Evolutionary conservation across 352 stramenopile genomes (phyloP).

Genomic region (Pythium chondricola): DNA sequence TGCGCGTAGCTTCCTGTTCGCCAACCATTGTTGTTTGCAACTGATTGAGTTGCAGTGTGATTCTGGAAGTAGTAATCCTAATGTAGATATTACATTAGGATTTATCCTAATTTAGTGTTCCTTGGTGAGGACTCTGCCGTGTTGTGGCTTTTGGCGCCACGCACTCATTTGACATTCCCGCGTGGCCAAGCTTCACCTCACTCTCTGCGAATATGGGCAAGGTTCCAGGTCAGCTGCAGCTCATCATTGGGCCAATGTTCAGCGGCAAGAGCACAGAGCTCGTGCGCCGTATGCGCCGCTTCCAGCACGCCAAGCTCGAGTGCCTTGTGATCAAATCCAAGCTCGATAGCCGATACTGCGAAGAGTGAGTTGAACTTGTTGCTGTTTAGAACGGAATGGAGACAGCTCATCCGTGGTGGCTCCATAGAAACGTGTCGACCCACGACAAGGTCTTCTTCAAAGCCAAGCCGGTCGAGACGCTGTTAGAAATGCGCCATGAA

Average conservation of each 20-base stretch:
- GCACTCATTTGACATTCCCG: not conserved
- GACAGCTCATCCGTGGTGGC: too few species aligned
- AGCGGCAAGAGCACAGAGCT: constrained; percentile 86
- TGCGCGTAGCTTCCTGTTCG: constrained; percentile 32
- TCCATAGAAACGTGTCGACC: constrained; percentile 61
- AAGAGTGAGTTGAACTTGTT: constrained; percentile 34
- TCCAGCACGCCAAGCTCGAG: constrained; percentile 70
- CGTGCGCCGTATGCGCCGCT: constrained; percentile 74
- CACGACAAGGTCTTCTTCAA: constrained; percentile 74
- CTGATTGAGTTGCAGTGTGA: not conserved
- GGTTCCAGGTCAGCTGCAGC: constrained; percentile 56
- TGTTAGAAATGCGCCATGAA: constrained; percentile 46
- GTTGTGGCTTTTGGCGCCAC: not conserved
- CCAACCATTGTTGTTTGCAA: constrained; percentile 39
- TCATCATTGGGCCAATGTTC: constrained; percentile 87
- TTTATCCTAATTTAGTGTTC: not conserved
- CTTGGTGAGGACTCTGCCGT: not conserved
- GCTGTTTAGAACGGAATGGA: not conserved
- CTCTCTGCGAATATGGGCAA: constrained; percentile 15
- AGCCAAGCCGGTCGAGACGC: constrained; percentile 47
- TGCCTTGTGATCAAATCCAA: constrained; percentile 81
- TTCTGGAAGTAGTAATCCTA: too few species aligned
- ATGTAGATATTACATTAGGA: too few species aligned
- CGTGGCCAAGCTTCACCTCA: constrained; percentile 1
- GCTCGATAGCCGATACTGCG: constrained; percentile 73